Conservation (phyloP, 2,329 filamentous ascomycete genomes). For the Helminthosporium solani region DNA sequence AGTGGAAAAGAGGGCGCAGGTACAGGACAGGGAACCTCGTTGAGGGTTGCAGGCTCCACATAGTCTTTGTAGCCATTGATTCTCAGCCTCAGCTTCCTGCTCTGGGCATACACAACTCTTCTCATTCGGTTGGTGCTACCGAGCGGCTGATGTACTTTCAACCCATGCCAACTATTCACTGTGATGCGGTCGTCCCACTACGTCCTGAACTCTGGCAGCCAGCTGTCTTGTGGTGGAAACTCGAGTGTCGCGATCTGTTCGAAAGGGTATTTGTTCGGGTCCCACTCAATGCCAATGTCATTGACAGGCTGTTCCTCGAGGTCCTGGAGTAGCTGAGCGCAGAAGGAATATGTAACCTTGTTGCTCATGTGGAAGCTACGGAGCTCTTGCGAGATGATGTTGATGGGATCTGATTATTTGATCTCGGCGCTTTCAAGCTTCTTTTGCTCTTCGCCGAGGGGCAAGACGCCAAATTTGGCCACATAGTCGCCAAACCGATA, state of each 20-base stretch:
- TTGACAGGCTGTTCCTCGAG: slow-evolving; percentile 47
- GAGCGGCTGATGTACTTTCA: slow-evolving; percentile 43
- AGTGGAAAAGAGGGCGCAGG: slow-evolving; percentile 19
- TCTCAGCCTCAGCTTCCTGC: slow-evolving; percentile 41
- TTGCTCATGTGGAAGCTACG: slow-evolving; percentile 18
- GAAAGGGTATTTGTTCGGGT: slow-evolving; percentile 50
- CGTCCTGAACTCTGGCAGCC: slow-evolving; percentile 43
- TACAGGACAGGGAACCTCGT: slow-evolving; percentile 38
- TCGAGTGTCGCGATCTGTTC: slow-evolving; percentile 48
- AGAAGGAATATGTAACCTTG: slow-evolving; percentile 38
- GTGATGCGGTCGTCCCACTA: slow-evolving; percentile 47
- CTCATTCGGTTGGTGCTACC: slow-evolving; percentile 46
- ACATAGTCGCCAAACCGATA: slow-evolving; percentile 53
- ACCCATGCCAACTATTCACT: slow-evolving; percentile 44
- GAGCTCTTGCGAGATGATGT: slow-evolving; percentile 25
- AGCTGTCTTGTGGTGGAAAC: slow-evolving; percentile 44
- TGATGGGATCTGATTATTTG: slow-evolving; percentile 27
- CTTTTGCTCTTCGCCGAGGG: slow-evolving; percentile 44
- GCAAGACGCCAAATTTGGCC: slow-evolving; percentile 51
- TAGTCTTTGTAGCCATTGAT: slow-evolving; percentile 45
- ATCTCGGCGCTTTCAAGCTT: slow-evolving; percentile 42
- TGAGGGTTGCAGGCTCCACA: slow-evolving; percentile 40
- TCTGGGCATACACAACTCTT: slow-evolving; percentile 45
- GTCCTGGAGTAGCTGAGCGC: slow-evolving; percentile 51
- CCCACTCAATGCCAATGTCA: slow-evolving; percentile 46